Conservation (phyloP, 805 yeast species). For the Suhomyces tanzawaensis region DNA sequence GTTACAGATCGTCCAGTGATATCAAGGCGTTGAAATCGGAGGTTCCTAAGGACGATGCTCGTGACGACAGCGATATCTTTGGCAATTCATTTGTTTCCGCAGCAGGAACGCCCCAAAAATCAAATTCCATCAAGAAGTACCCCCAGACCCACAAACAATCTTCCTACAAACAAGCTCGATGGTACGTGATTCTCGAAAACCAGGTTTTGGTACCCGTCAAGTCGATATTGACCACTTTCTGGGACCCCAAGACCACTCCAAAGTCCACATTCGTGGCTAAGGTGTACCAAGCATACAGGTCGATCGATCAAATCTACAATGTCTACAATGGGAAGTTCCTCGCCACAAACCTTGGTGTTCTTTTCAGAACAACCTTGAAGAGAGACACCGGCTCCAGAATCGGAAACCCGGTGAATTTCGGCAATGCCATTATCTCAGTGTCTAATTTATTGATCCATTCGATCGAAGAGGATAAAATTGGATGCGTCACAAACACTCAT, state of each 20-base stretch:
- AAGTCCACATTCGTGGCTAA: not conserved
- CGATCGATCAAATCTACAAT: constrained; percentile 6
- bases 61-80: constrained; percentile 25
- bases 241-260: not conserved
- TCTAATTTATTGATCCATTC: constrained; percentile 59
- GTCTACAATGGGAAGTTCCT: constrained; percentile 26
- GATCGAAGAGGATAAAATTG: constrained; percentile 59
- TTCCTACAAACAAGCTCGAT: not conserved
- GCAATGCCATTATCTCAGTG: constrained; percentile 62
- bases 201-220: constrained; percentile 14
- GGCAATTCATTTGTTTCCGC: constrained; percentile 31
- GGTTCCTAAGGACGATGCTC: constrained; percentile 4
- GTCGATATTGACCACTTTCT: constrained; percentile 4
- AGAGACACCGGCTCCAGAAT: constrained; percentile 61
- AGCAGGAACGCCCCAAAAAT: constrained; percentile 1
- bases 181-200: constrained; percentile 11
- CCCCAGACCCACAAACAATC: not conserved
- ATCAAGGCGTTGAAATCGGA: constrained; percentile 24
- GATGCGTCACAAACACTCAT: constrained; percentile 48
- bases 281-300: not conserved
- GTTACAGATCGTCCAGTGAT: constrained; percentile 31
- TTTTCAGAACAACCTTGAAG: constrained; percentile 38
- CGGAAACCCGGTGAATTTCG: constrained; percentile 55
- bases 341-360: constrained; percentile 31
- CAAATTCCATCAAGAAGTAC: not conserved